These are phyloP conservation scores for Agrocybe praecox DNA, from an alignment of 768 basidiomycete species.

Conservation along the genomic window DNA sequence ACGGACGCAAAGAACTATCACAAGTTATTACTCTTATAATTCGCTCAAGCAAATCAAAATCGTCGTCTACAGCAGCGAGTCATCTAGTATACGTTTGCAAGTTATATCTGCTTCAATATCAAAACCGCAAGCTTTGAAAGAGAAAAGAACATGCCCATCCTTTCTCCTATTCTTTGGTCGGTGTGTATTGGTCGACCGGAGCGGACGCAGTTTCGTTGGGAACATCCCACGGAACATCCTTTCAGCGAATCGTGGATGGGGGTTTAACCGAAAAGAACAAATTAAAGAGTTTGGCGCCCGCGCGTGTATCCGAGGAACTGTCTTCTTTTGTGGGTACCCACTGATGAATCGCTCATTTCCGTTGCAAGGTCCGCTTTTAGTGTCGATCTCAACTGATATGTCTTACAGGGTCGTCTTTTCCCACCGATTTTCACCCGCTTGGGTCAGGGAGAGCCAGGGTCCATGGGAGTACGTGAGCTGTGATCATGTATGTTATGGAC, in stretches of 20 bases:
- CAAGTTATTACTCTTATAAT: conserved; percentile 32
- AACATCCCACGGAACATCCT: not conserved
- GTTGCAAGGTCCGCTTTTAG: not conserved
- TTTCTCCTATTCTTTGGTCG: not conserved
- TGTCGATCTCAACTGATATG: too few relatives aligned
- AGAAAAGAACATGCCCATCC: not conserved
- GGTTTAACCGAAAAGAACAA: not conserved
- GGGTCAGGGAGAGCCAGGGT: too few relatives aligned
- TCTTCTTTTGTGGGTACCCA: not conserved
- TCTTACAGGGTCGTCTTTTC: not conserved
- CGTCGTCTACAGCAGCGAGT: not conserved
- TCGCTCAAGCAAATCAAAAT: conserved; percentile 16
- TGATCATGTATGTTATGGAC: too few relatives aligned
- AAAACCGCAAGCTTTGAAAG: not conserved
- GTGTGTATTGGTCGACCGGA: not conserved
- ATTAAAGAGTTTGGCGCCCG: conserved; percentile 1
- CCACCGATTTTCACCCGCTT: not conserved
- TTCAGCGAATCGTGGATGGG: not conserved
- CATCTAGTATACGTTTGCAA: not conserved
- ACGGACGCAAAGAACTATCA: conserved; percentile 18
- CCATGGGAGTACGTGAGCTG: too few relatives aligned
- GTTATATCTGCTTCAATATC: not conserved
- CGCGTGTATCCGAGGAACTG: not conserved
- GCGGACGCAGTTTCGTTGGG: not conserved
- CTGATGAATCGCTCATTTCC: conserved; percentile 2